Base-by-base conservation (phyloP, 805 yeast genomes). In the Cyberlindnera maritima region DNA sequence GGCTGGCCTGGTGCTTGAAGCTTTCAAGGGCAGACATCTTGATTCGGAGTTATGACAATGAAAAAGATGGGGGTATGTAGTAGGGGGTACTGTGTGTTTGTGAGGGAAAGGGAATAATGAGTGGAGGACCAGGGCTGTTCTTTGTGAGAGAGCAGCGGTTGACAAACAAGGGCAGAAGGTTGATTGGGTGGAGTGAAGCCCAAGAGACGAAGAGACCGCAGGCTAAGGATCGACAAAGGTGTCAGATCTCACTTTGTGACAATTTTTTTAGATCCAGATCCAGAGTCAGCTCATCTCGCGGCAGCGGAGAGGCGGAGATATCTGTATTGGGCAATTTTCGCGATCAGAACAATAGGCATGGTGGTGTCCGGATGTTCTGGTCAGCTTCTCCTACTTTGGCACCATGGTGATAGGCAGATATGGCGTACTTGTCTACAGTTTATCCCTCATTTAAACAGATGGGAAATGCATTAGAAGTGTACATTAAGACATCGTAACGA, bases 211-310 rank as follows among this genome's bases (percentile, higher is more conserved):
- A 20, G 8, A 4, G n/a, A 38, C 13, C 41, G 2, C 25, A 6
- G 25, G 25, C 6, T 8, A 38, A 15, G 18, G 7, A n/a, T 18
- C 5, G 6, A 35, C 5, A 19, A 20, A 35, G 6, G 10, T 17
- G 20, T n/a, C 19, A 34, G 37, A 21, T 21, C 6, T 6, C 33
- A 26, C 7, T 39, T 19, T 39, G 41, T 39, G 34, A 39, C 41
- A 39, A 29, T 18, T 28, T 39, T 39, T 28, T 9, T 8, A 17
- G 9, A 17, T 3, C n/a, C 14, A 17, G 9, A 17, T 3, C 6
- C 41, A 23, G 34, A 39, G 41, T 37, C 40, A 37, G 32, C 40
- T 37, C 40, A 37, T 37, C 40, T 28, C 32, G 25, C 40, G 40
- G 40, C 40, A 17, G 29, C 39, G 28, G 4, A 11, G 9, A 12